Conservation (phyloP, 768 basidiomycete species). For the Panus rudis region DNA sequence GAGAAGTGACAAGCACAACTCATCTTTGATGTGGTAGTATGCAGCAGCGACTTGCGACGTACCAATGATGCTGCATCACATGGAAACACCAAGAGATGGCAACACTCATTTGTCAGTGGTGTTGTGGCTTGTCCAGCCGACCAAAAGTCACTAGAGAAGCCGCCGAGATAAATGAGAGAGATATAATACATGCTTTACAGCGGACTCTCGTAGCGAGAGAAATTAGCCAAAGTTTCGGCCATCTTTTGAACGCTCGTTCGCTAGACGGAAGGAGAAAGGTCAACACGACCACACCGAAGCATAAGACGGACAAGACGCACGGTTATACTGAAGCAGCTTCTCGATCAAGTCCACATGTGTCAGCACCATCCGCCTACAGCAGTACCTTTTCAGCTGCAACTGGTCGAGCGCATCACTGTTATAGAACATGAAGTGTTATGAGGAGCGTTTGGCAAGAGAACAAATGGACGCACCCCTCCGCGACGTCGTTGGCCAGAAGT, state of each 20-base stretch:
- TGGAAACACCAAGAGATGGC: no score
- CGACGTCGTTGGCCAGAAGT: conserved; percentile 70
- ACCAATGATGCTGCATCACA: no score
- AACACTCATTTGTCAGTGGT: no score
- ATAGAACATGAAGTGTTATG: neutral
- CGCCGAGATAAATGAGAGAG: no score
- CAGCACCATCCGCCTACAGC: conserved; percentile 94
- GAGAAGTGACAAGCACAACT: no score
- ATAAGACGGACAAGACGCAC: conserved; percentile 37
- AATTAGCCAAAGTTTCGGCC: conserved; percentile 4
- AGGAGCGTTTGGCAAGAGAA: no score
- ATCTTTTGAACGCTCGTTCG: conserved; percentile 21
- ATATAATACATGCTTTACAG: no score
- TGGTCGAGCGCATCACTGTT: conserved; percentile 83
- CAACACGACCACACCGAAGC: neutral
- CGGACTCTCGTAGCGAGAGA: neutral
- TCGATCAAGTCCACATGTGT: conserved; percentile 98
- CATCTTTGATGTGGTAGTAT: no score
- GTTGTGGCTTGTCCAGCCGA: no score
- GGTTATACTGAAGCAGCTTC: conserved; percentile 93
- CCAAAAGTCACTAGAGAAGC: no score
- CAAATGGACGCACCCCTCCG: conserved; percentile 68
- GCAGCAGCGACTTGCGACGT: no score
- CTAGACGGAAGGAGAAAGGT: conserved; percentile 1
- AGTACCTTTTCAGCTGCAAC: conserved; percentile 87